These are phyloP conservation scores for Stropharia rugosoannulata DNA, from an alignment of 768 basidiomycete genomes.

Conservation along the genomic window DNA sequence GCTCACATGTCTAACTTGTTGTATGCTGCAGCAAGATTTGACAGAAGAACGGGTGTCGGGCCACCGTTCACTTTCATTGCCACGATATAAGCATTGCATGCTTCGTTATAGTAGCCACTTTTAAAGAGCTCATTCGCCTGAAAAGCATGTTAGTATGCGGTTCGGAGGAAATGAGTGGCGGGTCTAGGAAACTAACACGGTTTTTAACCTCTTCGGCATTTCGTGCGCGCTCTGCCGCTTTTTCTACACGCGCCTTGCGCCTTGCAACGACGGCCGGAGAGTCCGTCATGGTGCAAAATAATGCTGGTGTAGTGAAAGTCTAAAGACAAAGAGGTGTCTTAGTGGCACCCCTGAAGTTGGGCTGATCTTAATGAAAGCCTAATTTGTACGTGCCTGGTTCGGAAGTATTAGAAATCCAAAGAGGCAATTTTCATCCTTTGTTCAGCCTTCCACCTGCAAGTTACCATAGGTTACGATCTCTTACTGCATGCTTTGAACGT, in stretches of 20 bases:
- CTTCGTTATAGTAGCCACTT: not conserved
- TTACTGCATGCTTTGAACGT: too few species aligned
- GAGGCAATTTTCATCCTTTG: too few species aligned
- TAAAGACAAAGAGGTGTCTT: too few species aligned
- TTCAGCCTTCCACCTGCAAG: too few species aligned
- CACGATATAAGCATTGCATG: not conserved
- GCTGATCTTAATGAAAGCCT: too few species aligned
- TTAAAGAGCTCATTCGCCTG: not conserved
- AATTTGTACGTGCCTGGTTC: too few species aligned
- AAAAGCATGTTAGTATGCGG: not conserved
- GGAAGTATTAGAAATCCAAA: too few species aligned
- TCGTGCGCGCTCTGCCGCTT: not conserved
- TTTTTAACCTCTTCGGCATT: not conserved
- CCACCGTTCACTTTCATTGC: constrained; percentile 12
- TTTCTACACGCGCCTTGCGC: not conserved
- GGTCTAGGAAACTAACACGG: not conserved
- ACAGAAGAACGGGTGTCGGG: constrained; percentile 30
- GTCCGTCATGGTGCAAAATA: not conserved
- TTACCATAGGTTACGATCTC: too few species aligned
- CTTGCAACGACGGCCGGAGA: not conserved
- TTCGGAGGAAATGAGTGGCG: not conserved
- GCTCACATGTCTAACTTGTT: constrained; percentile 30
- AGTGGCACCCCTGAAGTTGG: too few species aligned
- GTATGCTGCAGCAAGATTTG: constrained; percentile 35
- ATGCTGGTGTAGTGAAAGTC: too few species aligned